Evolutionary conservation across 345 rosid genomes (phyloP).

Genomic region (Brassica nigra): DNA sequence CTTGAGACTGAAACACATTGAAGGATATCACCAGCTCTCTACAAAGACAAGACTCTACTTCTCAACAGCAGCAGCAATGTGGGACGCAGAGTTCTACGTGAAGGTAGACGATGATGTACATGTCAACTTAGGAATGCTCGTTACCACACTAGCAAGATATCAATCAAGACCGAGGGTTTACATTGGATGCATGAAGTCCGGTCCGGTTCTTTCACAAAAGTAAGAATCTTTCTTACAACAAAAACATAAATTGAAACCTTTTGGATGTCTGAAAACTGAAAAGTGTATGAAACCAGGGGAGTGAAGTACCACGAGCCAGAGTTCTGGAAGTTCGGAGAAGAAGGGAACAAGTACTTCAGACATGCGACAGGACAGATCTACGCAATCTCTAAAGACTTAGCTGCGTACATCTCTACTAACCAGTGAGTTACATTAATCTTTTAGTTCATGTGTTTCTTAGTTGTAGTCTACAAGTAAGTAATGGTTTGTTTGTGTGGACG

Average conservation of each 20-base stretch:
- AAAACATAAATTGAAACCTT: not conserved
- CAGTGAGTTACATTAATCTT: conserved; percentile 45
- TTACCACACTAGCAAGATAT: conserved; percentile 53
- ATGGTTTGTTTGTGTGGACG: not conserved
- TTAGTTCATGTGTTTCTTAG: not conserved
- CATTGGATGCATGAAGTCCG: conserved; percentile 99
- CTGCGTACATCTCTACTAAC: conserved; percentile 74
- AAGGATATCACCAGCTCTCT: conserved; percentile 84
- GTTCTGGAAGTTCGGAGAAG: conserved; percentile 91
- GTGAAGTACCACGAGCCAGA: conserved; percentile 88
- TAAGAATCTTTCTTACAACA: conserved; percentile 36
- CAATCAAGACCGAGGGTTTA: conserved; percentile 69
- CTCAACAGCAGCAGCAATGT: conserved; percentile 69
- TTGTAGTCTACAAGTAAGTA: not conserved
- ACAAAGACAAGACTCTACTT: conserved; percentile 79
- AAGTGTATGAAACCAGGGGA: conserved; percentile 44
- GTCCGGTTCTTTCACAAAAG: conserved; percentile 83
- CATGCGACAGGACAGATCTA: conserved; percentile 95
- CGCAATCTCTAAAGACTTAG: conserved; percentile 88
- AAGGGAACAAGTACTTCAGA: conserved; percentile 85
- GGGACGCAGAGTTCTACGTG: conserved; percentile 84
- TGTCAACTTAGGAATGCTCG: conserved; percentile 70
- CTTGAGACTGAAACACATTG: conserved; percentile 76
- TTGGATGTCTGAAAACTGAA: not conserved
- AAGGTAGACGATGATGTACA: conserved; percentile 94